Percentiles rank a stretch among this genome's conserved stretches.
Evolutionary conservation across 2,329 filamentous ascomycete species (phyloP).

Genomic region (Penicillium paneum): DNA sequence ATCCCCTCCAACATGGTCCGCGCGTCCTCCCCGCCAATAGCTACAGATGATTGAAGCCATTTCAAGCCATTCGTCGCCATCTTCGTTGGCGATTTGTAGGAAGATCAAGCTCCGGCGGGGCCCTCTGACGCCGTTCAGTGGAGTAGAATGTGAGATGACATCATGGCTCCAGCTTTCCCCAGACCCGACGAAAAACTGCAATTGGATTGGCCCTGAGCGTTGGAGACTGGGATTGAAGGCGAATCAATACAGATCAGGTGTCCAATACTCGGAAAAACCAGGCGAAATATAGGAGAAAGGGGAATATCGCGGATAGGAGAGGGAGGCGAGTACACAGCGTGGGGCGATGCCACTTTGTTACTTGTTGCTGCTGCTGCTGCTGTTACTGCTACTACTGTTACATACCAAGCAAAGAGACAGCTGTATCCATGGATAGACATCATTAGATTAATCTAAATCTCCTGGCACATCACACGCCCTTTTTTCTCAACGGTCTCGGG

Average conservation of each 20-base stretch:
- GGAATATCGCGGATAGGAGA: neutral
- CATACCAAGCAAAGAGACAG: neutral
- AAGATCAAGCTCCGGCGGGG: neutral
- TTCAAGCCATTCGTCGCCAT: neutral
- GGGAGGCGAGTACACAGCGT: neutral
- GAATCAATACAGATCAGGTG: neutral
- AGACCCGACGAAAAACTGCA: neutral
- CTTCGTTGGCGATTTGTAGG: neutral
- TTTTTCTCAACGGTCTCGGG: constrained; percentile 2
- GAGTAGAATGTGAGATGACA: neutral
- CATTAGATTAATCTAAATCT: too few species aligned
- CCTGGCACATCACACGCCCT: neutral
- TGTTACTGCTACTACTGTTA: neutral
- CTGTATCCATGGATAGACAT: neutral
- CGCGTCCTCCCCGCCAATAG: neutral
- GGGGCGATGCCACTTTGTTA: neutral
- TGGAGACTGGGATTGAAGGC: neutral
- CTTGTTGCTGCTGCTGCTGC: neutral
- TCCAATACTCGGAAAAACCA: neutral
- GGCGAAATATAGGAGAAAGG: neutral
- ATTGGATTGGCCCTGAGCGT: neutral
- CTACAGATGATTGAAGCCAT: neutral
- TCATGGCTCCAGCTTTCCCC: constrained; percentile 5
- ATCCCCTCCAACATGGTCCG: neutral
- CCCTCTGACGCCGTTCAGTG: neutral